Evolutionary conservation across 2,329 filamentous ascomycete species (phyloP).

Genomic region (Penicillium sp.): DNA sequence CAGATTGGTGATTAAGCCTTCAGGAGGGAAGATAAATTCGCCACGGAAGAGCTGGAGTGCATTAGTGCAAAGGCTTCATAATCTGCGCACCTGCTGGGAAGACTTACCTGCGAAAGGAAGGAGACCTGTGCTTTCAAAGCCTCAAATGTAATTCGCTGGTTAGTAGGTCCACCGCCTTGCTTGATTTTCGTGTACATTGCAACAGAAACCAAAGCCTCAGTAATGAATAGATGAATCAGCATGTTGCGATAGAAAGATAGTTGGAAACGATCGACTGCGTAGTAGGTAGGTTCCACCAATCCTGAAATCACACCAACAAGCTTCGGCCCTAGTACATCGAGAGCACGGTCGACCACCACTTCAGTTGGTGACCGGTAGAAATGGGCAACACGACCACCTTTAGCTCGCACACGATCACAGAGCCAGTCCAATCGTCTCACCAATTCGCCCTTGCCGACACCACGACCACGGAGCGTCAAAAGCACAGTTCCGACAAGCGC

Average conservation of each 20-base stretch:
- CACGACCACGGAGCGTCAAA: conserved; percentile 85
- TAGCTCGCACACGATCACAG: conserved; percentile 75
- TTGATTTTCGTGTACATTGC: conserved; percentile 92
- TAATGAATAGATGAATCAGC: conserved; percentile 98
- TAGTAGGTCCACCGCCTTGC: conserved; percentile 78
- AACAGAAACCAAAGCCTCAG: conserved; percentile 85
- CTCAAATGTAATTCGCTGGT: conserved; percentile 76
- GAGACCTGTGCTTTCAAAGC: conserved; percentile 77
- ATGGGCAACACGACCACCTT: conserved; percentile 90
- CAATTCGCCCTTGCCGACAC: conserved; percentile 85
- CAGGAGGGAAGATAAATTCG: conserved; percentile 94
- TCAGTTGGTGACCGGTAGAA: conserved; percentile 80
- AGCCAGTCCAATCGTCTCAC: conserved; percentile 90
- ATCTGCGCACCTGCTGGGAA: background rate
- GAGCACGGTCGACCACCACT: conserved; percentile 81
- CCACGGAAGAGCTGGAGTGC: conserved; percentile 74
- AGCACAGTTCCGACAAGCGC: conserved; percentile 93
- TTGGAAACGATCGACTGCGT: conserved; percentile 93
- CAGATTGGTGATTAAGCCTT: conserved; percentile 79
- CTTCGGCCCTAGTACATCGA: conserved; percentile 88
- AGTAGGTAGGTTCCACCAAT: conserved; percentile 88
- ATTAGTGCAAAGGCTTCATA: conserved; percentile 17
- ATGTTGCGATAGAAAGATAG: conserved; percentile 98
- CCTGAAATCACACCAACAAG: conserved; percentile 79
- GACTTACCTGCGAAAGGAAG: conserved; percentile 72